Evolutionary conservation across 1,139 yeast species (phyloP).

Genomic region (Candida anutae): DNA sequence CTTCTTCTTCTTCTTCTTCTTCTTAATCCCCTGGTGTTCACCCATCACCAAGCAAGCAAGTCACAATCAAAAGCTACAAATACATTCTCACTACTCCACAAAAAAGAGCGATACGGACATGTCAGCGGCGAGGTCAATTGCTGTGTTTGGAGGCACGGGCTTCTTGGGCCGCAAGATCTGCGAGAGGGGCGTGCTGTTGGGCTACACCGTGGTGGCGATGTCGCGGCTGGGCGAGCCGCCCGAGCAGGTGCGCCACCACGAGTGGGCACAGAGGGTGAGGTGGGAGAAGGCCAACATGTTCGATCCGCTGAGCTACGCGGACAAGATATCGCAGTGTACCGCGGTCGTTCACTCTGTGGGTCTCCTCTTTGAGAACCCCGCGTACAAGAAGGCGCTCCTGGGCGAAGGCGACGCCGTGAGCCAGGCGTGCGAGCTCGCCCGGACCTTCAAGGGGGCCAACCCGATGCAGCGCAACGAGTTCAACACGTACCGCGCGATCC

Average conservation of each 20-base stretch:
- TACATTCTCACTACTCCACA: no score
- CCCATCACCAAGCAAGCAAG: no score
- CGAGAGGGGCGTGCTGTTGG: constrained; percentile 55
- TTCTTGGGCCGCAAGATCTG: constrained; percentile 71
- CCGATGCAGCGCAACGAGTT: constrained; percentile 45
- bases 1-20: no score
- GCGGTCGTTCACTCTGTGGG: constrained; percentile 87
- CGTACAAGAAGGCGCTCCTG: constrained; percentile 53
- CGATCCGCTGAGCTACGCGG: constrained; percentile 48
- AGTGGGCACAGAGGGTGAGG: constrained; percentile 53
- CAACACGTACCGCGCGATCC: constrained; percentile 53
- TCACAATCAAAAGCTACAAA: no score
- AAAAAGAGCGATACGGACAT: no score
- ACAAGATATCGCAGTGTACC: constrained; percentile 39
- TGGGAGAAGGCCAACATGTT: constrained; percentile 70
- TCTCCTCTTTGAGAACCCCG: constrained; percentile 54
- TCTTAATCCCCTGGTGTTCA: no score
- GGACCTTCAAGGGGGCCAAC: constrained; percentile 31
- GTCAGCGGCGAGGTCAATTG: constrained; percentile 27
- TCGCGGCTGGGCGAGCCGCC: constrained; percentile 59
- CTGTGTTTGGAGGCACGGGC: constrained; percentile 85
- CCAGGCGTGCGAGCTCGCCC: constrained; percentile 23
- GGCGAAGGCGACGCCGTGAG: constrained; percentile 35
- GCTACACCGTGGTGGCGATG: constrained; percentile 57
- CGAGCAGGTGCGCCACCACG: constrained; percentile 12